Base-by-base conservation (phyloP, 2,329 filamentous ascomycete species). In the Ceratocystis ficicola region DNA sequence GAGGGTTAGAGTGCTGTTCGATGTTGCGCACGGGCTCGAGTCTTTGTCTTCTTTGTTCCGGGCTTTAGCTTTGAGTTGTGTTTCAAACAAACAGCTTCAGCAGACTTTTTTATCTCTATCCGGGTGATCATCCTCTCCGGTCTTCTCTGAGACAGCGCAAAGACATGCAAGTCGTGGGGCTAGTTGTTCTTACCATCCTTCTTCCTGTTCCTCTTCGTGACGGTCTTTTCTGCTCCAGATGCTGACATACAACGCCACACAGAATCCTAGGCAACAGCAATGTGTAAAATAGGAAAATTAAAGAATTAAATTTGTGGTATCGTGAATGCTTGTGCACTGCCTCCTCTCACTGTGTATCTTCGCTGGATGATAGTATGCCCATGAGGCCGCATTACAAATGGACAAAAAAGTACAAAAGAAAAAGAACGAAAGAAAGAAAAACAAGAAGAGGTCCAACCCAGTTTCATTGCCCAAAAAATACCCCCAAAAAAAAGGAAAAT, bases 351-450 rank as follows among this genome's bases (percentile, higher is more conserved):
- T 48, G 44, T 17, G 20, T 50, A 20, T 10, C 48, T 20, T 22
- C 52, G 52, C 50, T 57, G 44, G 44, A 17, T 44, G 62, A 50
- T 20, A 20, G 20, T 10, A 50, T 44, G 55, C 36, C 36, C 36
- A 41, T 41, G 12, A 41, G 36, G 36, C 36, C 36, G 36, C 36
- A 41, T 12, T 41, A 41, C 36, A 41, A 41, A 41, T 41, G 3
- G 36, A 41, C 36, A 41, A 41, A 15, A 41, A 41, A 41, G 61
- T 48, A 36, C 60, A 59, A 61, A 64, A 15, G 12, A 41, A 62
- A 15, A 20, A 36, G 60, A 46, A 59, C n/a, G 50, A 65, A 63
- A 65, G 44, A 57, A 20, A 44, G 25, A 30, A 48, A 36, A 32
- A 63, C 30, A 63, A 22, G 20, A 63, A 50, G 5, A 28, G 48